Evolutionary conservation across 352 stramenopile genomes (phyloP), one percentile per base, ranked within the genome.

Genomic region (Phytophthora citrophthora): DNA sequence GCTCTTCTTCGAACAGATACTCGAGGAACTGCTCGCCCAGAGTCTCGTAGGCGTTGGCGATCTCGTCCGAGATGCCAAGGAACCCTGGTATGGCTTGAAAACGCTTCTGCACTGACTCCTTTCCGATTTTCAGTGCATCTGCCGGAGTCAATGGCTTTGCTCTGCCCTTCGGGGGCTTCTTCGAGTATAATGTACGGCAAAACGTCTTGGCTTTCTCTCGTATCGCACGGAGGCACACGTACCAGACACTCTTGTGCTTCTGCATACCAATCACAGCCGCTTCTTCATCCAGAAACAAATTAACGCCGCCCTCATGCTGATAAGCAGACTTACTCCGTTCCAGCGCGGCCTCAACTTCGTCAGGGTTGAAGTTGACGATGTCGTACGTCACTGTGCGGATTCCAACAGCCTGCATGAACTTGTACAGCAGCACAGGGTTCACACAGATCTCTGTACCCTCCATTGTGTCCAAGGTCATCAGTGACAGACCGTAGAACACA

Each of bases 231-330:
- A 94, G 70, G 68, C 82, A 90, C 13, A 94, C 86, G 56, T 93
- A 94, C 86, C 86, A 94, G n/a, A 85, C 64, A 9, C 80, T 92
- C 61, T 94, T 93, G 70, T 84, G 77, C 65, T 94, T 94, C 58
- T 94, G 80, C 73, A 94, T 83, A 15, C 86, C 86, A 46, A 94
- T 94, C n/a, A 93, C 82, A 29, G 67, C 64, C 3, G 70, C 81
- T 0, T 70, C 44, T 10, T 60, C 68, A 43, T 94, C 81, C 39
- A 93, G 29, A 61, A 91, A 94, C 26, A 94, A 61, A 49, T 92
- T 79, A 36, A 94, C 86, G 5, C 76, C 73, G 18, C 86, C 86
- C 70, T 94, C 86, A 26, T 89, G 77, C 54, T 91, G 77, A 50
- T 91, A 84, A 20, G 69, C 70, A 5, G 36, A 36, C 55, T 83